Evolutionary conservation across 305 asterid genomes (phyloP).

Genomic region (Fraxinus nigra): DNA sequence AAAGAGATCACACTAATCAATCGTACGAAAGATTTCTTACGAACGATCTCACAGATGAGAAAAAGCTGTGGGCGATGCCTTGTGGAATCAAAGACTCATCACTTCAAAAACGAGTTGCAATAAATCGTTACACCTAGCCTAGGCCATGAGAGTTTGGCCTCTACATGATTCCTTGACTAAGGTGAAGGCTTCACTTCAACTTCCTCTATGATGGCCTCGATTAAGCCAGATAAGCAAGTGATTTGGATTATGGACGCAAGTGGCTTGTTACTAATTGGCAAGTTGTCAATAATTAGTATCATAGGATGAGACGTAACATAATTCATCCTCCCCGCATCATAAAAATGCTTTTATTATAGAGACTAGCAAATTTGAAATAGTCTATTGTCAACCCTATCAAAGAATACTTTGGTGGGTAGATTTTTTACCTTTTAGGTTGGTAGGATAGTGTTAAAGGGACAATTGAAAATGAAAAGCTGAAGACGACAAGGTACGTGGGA

Average conservation of each 20-base stretch:
- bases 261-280: background rate
- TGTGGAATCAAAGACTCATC: background rate
- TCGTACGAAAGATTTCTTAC: background rate
- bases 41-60: background rate
- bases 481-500: background rate
- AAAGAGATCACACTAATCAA: too few species aligned
- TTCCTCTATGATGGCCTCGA: background rate
- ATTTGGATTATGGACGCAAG: background rate
- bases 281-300: background rate
- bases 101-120: background rate
- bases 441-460: conserved; percentile 16
- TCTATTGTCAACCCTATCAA: background rate
- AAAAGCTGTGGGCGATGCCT: background rate
- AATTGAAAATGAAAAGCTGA: conserved; percentile 6
- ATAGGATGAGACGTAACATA: background rate
- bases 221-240: background rate
- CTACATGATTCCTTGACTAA: background rate
- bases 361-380: background rate
- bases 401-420: background rate
- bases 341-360: background rate
- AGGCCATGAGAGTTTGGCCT: background rate
- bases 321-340: background rate
- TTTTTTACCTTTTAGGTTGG: conserved; percentile 7
- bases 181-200: background rate
- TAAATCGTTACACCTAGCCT: background rate